Percentiles rank a stretch among this genome's conserved stretches.
phyloP scores from a whole-genome alignment of 495 filamentous ascomycete genomes.

The Niebla homalea region DNA sequence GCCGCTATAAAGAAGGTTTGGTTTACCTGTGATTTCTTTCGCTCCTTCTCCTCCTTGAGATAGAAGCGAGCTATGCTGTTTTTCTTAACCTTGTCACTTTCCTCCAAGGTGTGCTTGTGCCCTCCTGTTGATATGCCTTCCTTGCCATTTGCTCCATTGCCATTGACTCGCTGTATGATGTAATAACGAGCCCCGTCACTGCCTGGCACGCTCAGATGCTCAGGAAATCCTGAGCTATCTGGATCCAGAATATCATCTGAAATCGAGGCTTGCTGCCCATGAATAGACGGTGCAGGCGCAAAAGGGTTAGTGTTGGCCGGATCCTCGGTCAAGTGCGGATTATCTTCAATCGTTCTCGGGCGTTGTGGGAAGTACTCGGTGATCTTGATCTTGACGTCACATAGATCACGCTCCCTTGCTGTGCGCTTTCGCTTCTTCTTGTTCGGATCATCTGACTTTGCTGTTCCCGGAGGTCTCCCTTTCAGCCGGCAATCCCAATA shows the following conservation, averaged over 20 bases:
- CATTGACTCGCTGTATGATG: constrained; percentile 66
- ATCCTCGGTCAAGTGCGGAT: constrained; percentile 11
- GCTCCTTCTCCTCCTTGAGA: constrained; percentile 53
- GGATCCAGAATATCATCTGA: constrained; percentile 8
- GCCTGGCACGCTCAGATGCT: constrained; percentile 25
- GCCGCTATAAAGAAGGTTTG: constrained; percentile 13
- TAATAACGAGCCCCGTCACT: constrained; percentile 45
- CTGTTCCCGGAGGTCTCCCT: constrained; percentile 69
- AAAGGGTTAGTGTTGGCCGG: constrained; percentile 21
- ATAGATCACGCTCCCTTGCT: constrained; percentile 63
- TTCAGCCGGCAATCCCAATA: constrained; percentile 90
- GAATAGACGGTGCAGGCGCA: constrained; percentile 18
- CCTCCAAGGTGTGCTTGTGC: constrained; percentile 64
- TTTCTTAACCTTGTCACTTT: constrained; percentile 78
- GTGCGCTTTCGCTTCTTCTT: constrained; percentile 82
- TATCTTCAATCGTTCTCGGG: constrained; percentile 18
- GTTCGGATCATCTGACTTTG: constrained; percentile 71
- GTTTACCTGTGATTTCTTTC: constrained; percentile 55
- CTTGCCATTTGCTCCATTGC: constrained; percentile 62
- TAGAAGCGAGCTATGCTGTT: constrained; percentile 60
- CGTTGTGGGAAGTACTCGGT: constrained; percentile 62
- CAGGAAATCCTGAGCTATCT: constrained; percentile 1
- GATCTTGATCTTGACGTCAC: constrained; percentile 88
- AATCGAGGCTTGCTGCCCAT: constrained; percentile 1
- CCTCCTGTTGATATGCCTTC: constrained; percentile 49